These are phyloP conservation scores for Leishmania arabica DNA, from an alignment of 208 protist genomes.

Conservation along the genomic window DNA sequence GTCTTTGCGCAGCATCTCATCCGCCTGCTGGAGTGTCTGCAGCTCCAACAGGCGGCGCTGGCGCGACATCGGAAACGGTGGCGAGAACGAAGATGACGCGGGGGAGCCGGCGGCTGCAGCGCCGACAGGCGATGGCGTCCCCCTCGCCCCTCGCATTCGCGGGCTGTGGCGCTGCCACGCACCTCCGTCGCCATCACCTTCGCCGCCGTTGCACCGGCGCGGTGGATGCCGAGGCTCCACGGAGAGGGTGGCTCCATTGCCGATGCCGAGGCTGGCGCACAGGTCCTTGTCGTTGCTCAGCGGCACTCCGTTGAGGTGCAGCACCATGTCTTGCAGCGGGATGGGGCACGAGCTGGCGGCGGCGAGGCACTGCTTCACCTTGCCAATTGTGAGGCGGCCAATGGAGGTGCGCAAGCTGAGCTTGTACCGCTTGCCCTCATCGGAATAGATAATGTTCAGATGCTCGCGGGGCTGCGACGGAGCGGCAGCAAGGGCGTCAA, in stretches of 20 bases:
- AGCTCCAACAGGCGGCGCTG: slow-evolving; percentile 56
- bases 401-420: slow-evolving; percentile 61
- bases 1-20: slow-evolving; percentile 40
- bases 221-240: slow-evolving; percentile 32
- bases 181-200: not conserved
- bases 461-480: slow-evolving; percentile 22
- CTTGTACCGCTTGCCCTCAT: slow-evolving; percentile 58
- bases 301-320: slow-evolving; percentile 62
- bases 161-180: not conserved
- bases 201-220: not conserved
- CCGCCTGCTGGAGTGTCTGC: slow-evolving; percentile 66
- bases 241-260: slow-evolving; percentile 55
- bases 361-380: slow-evolving; percentile 75
- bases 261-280: slow-evolving; percentile 61
- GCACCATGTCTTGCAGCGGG: slow-evolving; percentile 38
- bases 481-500: not conserved
- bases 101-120: not conserved
- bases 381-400: slow-evolving; percentile 51
- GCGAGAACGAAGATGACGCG: no score
- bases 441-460: slow-evolving; percentile 60
- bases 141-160: not conserved
- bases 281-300: slow-evolving; percentile 46
- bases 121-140: not conserved
- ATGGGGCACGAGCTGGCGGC: slow-evolving; percentile 51
- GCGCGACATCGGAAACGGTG: slow-evolving; percentile 31